Conservation (phyloP, 306 rosid species). For the Quercus wislizeni region DNA sequence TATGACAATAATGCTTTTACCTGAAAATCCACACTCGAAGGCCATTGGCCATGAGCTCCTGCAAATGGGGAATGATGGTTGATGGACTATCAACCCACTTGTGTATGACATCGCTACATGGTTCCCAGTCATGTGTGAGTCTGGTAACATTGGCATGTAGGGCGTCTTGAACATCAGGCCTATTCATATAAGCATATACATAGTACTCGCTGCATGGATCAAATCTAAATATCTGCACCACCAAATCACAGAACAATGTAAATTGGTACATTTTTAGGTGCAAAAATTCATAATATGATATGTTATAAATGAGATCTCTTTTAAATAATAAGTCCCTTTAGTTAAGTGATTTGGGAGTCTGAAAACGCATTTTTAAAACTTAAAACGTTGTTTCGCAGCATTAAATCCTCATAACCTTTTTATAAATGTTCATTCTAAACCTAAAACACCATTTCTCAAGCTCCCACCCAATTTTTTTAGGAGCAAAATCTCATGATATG, state of each 20-base stretch:
- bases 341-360: too few species aligned
- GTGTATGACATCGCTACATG: conserved; percentile 51
- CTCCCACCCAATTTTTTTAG: too few species aligned
- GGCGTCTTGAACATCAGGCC: conserved; percentile 69
- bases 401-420: rapidly evolving
- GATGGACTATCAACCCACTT: conserved; percentile 50
- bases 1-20: conserved; percentile 20
- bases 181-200: conserved; percentile 59
- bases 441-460: too few species aligned
- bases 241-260: conserved; percentile 3
- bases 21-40: conserved; percentile 86
- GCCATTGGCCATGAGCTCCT: conserved; percentile 42
- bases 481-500: too few species aligned
- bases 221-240: conserved; percentile 50
- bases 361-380: too few species aligned
- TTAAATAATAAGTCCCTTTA: too few species aligned
- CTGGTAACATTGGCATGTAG: conserved; percentile 87
- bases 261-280: neutral
- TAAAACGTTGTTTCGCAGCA: too few species aligned
- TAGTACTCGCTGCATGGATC: conserved; percentile 81
- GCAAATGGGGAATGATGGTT: conserved; percentile 61
- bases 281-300: too few species aligned
- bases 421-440: too few species aligned
- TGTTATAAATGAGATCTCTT: too few species aligned
- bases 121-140: conserved; percentile 69